Percentiles rank a stretch among this genome's conserved stretches.
phyloP scores from a whole-genome alignment of 805 yeast genomes.

The Metschnikowia reukaufii region DNA sequence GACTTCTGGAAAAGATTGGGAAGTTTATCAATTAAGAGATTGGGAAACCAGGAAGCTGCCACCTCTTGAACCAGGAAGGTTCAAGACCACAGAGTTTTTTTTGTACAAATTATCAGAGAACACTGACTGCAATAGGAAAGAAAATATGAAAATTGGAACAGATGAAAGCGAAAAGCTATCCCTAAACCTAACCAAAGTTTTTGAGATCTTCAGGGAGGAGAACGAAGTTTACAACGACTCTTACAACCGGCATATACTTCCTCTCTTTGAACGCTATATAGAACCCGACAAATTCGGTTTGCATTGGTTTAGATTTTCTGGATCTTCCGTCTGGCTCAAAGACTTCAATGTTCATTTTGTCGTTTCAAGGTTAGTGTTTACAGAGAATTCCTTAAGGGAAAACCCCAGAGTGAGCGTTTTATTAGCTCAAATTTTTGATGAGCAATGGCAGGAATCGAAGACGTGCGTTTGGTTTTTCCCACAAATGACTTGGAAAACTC shows the following conservation, averaged over 20 bases:
- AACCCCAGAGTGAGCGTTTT: slow-evolving; percentile 18
- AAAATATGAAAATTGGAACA: not conserved
- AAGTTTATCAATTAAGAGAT: not conserved
- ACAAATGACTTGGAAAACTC: slow-evolving; percentile 10
- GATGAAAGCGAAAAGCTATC: slow-evolving; percentile 9
- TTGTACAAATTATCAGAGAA: not conserved
- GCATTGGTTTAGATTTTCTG: slow-evolving; percentile 23
- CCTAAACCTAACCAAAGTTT: slow-evolving; percentile 3
- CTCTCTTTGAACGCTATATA: slow-evolving; percentile 6
- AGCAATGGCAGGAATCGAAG: slow-evolving; percentile 24
- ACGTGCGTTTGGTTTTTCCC: slow-evolving; percentile 27
- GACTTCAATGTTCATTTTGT: slow-evolving; percentile 22
- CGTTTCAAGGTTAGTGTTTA: slow-evolving; percentile 21
- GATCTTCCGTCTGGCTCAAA: slow-evolving; percentile 27
- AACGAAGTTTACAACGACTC: slow-evolving; percentile 9
- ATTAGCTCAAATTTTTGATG: slow-evolving; percentile 23
- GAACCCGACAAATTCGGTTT: not conserved
- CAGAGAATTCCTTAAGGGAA: slow-evolving; percentile 15
- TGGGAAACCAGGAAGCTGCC: slow-evolving; percentile 4
- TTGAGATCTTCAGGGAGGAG: slow-evolving; percentile 11
- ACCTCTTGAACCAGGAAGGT: slow-evolving; percentile 4
- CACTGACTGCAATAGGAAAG: not conserved
- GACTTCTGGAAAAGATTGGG: slow-evolving; percentile 11
- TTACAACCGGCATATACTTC: slow-evolving; percentile 8
- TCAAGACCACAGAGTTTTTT: not conserved